Percentiles rank a stretch among this genome's conserved stretches.
Conservation (phyloP, 169 alveolate species). For the Plasmodium falciparum region DNA sequence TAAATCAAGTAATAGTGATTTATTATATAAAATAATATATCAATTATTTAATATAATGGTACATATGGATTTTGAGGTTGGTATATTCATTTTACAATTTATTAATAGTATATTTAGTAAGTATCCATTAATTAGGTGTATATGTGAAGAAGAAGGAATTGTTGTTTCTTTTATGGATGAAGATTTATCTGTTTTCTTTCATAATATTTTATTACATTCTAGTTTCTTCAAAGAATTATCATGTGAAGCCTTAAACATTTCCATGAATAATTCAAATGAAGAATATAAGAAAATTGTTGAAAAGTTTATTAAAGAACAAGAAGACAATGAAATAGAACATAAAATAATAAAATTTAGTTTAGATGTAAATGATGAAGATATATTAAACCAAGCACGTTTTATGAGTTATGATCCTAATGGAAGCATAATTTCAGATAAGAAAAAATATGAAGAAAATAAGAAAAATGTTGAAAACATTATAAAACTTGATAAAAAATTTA, state of each 20-base stretch:
- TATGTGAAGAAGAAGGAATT: slow-evolving; percentile 56
- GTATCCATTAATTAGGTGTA: slow-evolving; percentile 34
- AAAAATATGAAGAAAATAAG: neutral
- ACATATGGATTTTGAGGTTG: slow-evolving; percentile 59
- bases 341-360: slow-evolving; percentile 24
- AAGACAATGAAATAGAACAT: slow-evolving; percentile 3
- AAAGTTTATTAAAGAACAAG: neutral
- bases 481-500: neutral
- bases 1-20: slow-evolving; percentile 31
- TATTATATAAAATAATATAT: slow-evolving; percentile 29
- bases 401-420: slow-evolving; percentile 4
- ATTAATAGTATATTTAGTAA: slow-evolving; percentile 5
- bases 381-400: slow-evolving; percentile 10
- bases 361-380: slow-evolving; percentile 20
- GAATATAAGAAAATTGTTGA: neutral
- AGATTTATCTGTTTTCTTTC: slow-evolving; percentile 43
- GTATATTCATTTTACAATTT: slow-evolving; percentile 20
- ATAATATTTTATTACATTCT: slow-evolving; percentile 32
- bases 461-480: neutral
- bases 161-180: slow-evolving; percentile 23
- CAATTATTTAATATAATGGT: slow-evolving; percentile 19
- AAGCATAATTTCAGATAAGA: neutral
- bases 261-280: slow-evolving; percentile 52
- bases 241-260: slow-evolving; percentile 28
- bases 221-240: slow-evolving; percentile 33